phyloP scores from a whole-genome alignment of 169 alveolate genomes.

The Eimeria nieschulzi region DNA sequence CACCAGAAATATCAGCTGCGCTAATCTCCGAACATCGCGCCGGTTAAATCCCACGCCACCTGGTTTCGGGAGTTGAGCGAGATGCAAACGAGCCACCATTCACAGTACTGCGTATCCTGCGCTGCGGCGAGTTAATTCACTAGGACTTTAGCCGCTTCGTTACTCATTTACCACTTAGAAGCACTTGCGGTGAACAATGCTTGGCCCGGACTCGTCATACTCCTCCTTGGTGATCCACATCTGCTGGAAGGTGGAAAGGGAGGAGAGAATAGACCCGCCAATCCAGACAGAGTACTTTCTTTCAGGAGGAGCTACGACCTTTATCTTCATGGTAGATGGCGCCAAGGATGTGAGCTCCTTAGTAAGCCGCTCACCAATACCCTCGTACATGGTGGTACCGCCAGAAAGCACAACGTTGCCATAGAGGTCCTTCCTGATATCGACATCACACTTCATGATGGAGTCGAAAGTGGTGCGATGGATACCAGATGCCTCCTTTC shows the following conservation, averaged over 20 bases:
- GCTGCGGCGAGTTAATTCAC: slow-evolving; percentile 36
- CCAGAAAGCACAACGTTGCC: slow-evolving; percentile 97
- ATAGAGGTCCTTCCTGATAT: slow-evolving; percentile 95
- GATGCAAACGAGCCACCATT: slow-evolving; percentile 18
- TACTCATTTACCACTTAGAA: slow-evolving; percentile 71
- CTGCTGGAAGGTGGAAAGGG: slow-evolving; percentile 96
- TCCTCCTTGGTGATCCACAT: slow-evolving; percentile 99
- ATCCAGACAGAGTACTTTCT: slow-evolving; percentile 98
- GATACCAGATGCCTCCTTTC: slow-evolving; percentile 94
- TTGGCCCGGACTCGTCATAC: slow-evolving; percentile 98
- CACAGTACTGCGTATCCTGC: slow-evolving; percentile 23
- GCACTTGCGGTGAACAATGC: slow-evolving; percentile 96
- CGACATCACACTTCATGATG: slow-evolving; percentile 97
- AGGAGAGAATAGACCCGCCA: slow-evolving; percentile 98
- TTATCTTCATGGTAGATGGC: slow-evolving; percentile 96
- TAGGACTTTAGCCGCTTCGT: slow-evolving; percentile 37
- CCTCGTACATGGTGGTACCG: slow-evolving; percentile 97
- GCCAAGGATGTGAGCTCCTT: slow-evolving; percentile 97
- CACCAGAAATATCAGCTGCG: slow-evolving; percentile 14
- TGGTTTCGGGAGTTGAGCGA: slow-evolving; percentile 23
- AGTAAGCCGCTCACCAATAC: slow-evolving; percentile 97
- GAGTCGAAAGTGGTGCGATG: slow-evolving; percentile 96
- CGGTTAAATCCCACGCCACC: slow-evolving; percentile 27
- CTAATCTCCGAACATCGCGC: slow-evolving; percentile 59
- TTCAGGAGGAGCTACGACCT: slow-evolving; percentile 99